These are phyloP conservation scores for Eimeria necatrix DNA, from an alignment of 169 alveolate genomes.

Conservation along the genomic window DNA sequence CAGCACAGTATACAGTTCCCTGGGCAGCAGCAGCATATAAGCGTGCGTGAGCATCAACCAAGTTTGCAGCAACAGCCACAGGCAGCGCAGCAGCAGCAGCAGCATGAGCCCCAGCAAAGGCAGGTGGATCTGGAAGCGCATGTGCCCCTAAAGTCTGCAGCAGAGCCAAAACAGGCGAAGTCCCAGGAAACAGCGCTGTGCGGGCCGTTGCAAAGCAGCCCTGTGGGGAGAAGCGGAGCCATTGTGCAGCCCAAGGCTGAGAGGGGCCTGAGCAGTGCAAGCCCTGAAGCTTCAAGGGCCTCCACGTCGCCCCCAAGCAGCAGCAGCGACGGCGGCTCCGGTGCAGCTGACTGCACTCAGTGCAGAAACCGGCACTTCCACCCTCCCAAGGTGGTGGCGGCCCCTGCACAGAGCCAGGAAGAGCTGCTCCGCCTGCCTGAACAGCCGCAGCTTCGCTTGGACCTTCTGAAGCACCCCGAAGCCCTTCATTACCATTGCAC, in stretches of 20 bases:
- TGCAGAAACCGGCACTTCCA: slow-evolving; percentile 27
- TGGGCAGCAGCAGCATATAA: not conserved
- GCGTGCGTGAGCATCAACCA: no score
- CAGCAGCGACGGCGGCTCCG: slow-evolving; percentile 13
- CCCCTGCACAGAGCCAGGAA: slow-evolving; percentile 27
- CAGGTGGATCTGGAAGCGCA: no score
- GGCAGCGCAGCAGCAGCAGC: not conserved
- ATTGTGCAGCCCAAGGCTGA: not conserved
- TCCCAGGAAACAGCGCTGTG: no score
- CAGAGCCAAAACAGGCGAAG: no score
- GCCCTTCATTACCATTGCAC: slow-evolving; percentile 34
- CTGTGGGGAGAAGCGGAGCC: not conserved
- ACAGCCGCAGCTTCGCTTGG: slow-evolving; percentile 13
- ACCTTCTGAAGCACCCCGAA: not conserved
- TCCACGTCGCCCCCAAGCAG: not conserved
- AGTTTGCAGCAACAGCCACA: not conserved
- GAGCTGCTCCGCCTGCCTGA: slow-evolving; percentile 43
- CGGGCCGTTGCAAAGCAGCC: no score
- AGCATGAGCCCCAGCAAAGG: not conserved
- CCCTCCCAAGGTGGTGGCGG: slow-evolving; percentile 33
- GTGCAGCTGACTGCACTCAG: not conserved
- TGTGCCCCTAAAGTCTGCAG: no score
- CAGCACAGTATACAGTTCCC: not conserved
- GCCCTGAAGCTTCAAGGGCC: not conserved
- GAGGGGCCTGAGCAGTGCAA: not conserved